Evolutionary conservation across 129 eudicot species (phyloP).

Genomic region (Scalesia atractyloides): DNA sequence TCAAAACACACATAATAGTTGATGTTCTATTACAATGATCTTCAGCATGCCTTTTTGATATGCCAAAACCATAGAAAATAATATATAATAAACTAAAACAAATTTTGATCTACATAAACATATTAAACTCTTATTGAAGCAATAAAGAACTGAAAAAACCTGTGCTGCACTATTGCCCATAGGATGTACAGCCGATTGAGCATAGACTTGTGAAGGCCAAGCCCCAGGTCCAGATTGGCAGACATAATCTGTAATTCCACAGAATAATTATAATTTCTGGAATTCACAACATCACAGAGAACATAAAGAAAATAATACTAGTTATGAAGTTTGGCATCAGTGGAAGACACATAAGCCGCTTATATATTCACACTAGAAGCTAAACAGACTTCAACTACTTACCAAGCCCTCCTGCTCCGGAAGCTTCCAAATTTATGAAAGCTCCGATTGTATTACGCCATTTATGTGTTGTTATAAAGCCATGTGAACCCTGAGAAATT

Average conservation of each 20-base stretch:
- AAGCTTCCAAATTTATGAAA: constrained; percentile 87
- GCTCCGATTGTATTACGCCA: constrained; percentile 97
- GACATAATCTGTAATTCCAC: constrained; percentile 66
- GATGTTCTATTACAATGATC: constrained; percentile 1
- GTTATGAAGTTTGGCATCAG: neutral
- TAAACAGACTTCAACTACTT: constrained; percentile 27
- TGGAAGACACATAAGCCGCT: neutral
- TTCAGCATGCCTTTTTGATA: constrained; percentile 15
- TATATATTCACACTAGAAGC: constrained; percentile 15
- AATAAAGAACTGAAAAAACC: constrained; percentile 52
- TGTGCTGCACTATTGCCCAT: constrained; percentile 97
- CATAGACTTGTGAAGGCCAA: constrained; percentile 90
- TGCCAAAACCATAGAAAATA: constrained; percentile 13
- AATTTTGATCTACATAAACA: neutral
- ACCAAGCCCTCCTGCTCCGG: constrained; percentile 96
- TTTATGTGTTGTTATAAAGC: constrained; percentile 86
- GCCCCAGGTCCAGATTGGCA: constrained; percentile 99
- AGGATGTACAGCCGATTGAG: constrained; percentile 88
- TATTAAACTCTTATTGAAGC: constrained; percentile 2
- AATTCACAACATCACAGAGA: constrained; percentile 1
- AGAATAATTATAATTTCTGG: constrained; percentile 1
- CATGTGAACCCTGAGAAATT: constrained; percentile 91
- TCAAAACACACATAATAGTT: constrained; percentile 1
- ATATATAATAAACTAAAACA: neutral
- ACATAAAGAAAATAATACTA: neutral